Base-by-base conservation (phyloP, 495 filamentous ascomycete genomes). In the Aspergillus wentii region DNA sequence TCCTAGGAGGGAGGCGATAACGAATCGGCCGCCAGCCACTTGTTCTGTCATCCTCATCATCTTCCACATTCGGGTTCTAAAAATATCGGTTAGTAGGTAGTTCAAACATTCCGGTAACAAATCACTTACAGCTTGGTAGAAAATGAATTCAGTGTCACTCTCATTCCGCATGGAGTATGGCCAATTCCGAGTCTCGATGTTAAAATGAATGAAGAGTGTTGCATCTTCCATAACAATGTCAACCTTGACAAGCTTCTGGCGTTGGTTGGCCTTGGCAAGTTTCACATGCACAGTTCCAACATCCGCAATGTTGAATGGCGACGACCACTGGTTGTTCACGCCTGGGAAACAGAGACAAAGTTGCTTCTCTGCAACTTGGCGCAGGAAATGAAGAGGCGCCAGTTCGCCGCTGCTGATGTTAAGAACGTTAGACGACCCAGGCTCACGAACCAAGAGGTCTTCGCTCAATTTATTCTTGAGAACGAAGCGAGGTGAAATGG, bases 111-210 rank as follows among this genome's bases (percentile, higher is more conserved):
- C 8, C 17, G 15, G 74, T 75, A 45, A 79, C 79, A 9, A 15
- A 15, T 8, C 23, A 50, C 54, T 41, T 42, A 58, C 54, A 28
- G 84, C 80, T 61, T 98, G 92, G 62, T 80, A 90, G 69, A 97
- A 97, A 31, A 86, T 85, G 61, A 95, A 96, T 52, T 97, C 92
- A 46, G 81, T 83, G 48, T 95, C 88, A 55, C 88, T 95, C 59
- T 97, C 91, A 57, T 98, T 98, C 28, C 91, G 83, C 79, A 98
- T 95, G 4, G 89, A 95, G 66, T 92, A 98, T 4, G 92, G 92
- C 92, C 92, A 98, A 51, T 94, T 85, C 54, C 89, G 92, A 22
- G 74, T 84, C 64, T 98, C 92, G 44, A 89, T 66, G 51, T 80
- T 91, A 35, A 97, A 71, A 50, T 96, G 88, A 22, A 97, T 57